Base-by-base conservation (phyloP, 2,329 filamentous ascomycete species). In the Drechslerella coelobrocha region DNA sequence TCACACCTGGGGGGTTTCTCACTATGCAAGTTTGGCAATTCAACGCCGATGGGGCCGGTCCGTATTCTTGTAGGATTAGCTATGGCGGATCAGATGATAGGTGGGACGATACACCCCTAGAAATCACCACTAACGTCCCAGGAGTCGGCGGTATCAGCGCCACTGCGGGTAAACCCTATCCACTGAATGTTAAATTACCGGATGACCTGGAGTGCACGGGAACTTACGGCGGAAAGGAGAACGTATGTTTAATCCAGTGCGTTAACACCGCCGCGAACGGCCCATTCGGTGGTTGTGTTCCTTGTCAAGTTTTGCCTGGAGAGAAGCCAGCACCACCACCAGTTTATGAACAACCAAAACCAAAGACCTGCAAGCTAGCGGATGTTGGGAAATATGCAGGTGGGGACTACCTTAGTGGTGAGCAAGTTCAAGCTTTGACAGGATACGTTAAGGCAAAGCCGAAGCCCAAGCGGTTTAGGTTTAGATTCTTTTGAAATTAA, bases 121-220 rank as follows among this genome's bases (percentile, higher is more conserved):
- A 81, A 7, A 84, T 88, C 3, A 80, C 81, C 60, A 83, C 87
- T 78, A 87, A 87, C 65, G 81, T 87, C 7, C 85, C 85, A 0
- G 85, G 85, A 12, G 62, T 84, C 84, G 34, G 9, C 7, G 61
- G 52, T 6, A 52, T 43, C 23, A 52, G 31, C 43, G 45, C 43
- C 1, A 34, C 37, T 23, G 14, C 19, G 10, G 17, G 65, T 7
- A 65, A 31, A 4, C 14, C 43, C 2, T 53, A 21, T n/a, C 50
- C 31, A 23, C 27, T 65, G 14, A 17, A 51, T 2, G 43, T 52
- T 23, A 10, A 50, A 14, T 51, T 59, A 26, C 73, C 68, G 71
- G 51, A 69, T 17, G 14, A 4, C 17, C 5, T 39, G 82, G 82
- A 78, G 6, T 84, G 84, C 0, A 84, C 84, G 1, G 85, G 86